Evolutionary conservation across 345 rosid genomes (phyloP).

Genomic region (Psidium friedrichsthalianum): DNA sequence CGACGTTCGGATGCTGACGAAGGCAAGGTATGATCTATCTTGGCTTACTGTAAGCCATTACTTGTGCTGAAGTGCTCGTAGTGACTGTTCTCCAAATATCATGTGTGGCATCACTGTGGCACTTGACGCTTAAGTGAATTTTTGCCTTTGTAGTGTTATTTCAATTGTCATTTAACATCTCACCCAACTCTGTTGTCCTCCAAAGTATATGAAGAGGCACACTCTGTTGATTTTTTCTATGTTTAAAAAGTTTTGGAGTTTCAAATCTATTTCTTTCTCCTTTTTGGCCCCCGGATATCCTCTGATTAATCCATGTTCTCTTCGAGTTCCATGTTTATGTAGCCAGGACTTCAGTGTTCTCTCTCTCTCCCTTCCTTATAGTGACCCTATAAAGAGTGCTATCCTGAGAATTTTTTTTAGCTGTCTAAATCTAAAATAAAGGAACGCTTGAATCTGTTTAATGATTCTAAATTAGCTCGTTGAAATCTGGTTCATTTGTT

Average conservation of each 20-base stretch:
- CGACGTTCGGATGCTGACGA: conserved; percentile 91
- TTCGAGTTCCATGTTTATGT: neutral
- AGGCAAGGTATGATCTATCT: conserved; percentile 63
- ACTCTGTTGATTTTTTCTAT: neutral
- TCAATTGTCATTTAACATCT: neutral
- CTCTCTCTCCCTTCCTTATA: neutral
- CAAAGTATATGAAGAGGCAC: neutral
- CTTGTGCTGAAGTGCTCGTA: neutral
- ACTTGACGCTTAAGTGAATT: neutral
- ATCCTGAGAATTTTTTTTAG: neutral
- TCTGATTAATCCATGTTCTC: neutral
- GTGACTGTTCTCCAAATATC: neutral
- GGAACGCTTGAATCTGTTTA: neutral
- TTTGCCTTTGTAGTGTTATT: neutral
- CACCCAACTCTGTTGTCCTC: neutral
- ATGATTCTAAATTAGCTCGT: neutral
- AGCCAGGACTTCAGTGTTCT: neutral
- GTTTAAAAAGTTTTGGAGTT: neutral
- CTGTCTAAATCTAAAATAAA: neutral
- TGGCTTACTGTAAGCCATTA: too few relatives aligned
- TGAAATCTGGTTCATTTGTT: neutral
- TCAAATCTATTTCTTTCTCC: neutral
- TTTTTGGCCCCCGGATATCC: neutral
- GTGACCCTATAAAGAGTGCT: too few relatives aligned
- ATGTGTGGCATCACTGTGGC: neutral